Base-by-base conservation (phyloP, 768 basidiomycete species). In the Trametes cinnabarina region DNA sequence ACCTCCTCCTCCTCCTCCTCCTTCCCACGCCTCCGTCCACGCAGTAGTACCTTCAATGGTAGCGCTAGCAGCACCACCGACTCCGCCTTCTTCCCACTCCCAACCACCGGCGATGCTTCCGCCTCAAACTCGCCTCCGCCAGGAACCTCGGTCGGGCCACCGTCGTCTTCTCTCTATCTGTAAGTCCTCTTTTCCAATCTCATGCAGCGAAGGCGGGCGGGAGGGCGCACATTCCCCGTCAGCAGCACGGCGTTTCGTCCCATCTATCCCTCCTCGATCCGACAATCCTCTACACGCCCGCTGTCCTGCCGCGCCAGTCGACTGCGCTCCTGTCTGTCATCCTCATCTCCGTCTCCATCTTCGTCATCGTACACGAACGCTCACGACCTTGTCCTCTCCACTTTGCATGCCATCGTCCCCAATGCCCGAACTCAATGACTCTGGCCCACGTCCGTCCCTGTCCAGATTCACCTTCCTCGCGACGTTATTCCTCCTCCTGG, bases 401-500 rank as follows among this genome's bases (percentile, higher is more conserved):
- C 30, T 6, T 7, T n/a, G 7, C 30, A 32, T 32, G 30, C 7
- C 30, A 32, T 28, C 28, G 30, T 35, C 42, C 32, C 11, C 32
- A 22, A 14, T 42, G 40, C 34, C 17, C 19, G 19, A 6, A 34
- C 20, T 47, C 11, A 11, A 32, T 44, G 17, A 40, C n/a, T 7
- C 37, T 23, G 15, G 20, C 20, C 37, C 37, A 5, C 49, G 23
- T 3, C 54, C 54, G 6, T 28, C n/a, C 32, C 7, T 55, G n/a
- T 30, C 41, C 44, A 87, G 85, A 25, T 83, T 86, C 70, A 88
- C 87, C 4, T 90, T 88, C 65, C 80, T 89, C 35, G 85, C 87
- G 22, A 88, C 87, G 3, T 79, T 90, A 23, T 77, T 87, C 62
- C 75, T 89, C 42, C 81, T 90, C 60, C 76, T 90, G 17, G 73